A percentile compares a stretch with the other conserved stretches of the same genome.
Conservation (phyloP, 257 asterid genomes). For the Buddleja alternifolia region DNA sequence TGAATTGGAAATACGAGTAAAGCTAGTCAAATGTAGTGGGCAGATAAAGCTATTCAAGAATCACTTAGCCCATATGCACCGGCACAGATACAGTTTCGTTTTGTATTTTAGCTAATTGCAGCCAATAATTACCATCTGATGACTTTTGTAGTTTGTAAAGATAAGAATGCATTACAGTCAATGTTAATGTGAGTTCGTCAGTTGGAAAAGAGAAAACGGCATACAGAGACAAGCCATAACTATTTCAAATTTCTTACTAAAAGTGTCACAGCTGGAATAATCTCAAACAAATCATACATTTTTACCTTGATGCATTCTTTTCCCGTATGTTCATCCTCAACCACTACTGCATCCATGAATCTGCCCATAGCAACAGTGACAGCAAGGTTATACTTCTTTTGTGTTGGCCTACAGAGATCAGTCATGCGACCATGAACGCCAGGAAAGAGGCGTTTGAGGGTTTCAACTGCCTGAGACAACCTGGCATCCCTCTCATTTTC, state of each 20-base stretch:
- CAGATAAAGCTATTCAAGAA: background rate
- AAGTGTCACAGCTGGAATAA: constrained; percentile 21
- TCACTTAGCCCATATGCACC: constrained; percentile 6
- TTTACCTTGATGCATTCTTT: constrained; percentile 96
- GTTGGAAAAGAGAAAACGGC: constrained; percentile 22
- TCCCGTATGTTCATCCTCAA: constrained; percentile 93
- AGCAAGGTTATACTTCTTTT: constrained; percentile 91
- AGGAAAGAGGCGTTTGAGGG: constrained; percentile 89
- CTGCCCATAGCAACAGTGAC: constrained; percentile 99
- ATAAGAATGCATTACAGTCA: constrained; percentile 7
- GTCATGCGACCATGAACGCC: constrained; percentile 99
- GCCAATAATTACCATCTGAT: constrained; percentile 11
- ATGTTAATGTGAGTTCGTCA: background rate
- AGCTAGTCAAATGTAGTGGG: background rate
- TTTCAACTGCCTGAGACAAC: constrained; percentile 87
- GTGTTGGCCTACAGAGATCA: constrained; percentile 96
- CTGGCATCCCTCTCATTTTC: constrained; percentile 93
- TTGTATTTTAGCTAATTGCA: background rate
- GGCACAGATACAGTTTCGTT: background rate
- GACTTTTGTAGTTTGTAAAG: constrained; percentile 1
- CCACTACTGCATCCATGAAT: constrained; percentile 99
- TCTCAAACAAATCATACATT: constrained; percentile 13
- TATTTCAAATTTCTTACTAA: background rate
- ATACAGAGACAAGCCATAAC: background rate
- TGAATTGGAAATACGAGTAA: constrained; percentile 20